Percentiles rank a stretch among this genome's conserved stretches.
Evolutionary conservation across 139 green algal species (phyloP).

Genomic region (Edaphochlamys debaryana): DNA sequence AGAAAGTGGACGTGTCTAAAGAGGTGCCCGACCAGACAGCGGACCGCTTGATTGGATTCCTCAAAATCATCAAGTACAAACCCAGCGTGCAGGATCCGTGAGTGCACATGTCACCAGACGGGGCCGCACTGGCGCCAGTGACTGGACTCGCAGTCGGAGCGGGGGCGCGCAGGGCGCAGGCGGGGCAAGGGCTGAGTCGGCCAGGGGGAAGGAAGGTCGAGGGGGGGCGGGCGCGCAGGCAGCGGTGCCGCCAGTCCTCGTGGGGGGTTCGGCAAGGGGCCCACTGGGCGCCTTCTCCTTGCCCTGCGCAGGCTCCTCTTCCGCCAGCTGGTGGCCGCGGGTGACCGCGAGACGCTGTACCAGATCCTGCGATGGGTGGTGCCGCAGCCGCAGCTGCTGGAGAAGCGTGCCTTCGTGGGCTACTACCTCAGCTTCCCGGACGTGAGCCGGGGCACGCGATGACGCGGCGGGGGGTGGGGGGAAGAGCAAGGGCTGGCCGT

Average conservation of each 20-base stretch:
- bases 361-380: conserved; percentile 68
- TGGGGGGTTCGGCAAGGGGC: too few relatives aligned
- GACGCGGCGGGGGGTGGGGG: too few relatives aligned
- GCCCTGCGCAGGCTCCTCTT: conserved; percentile 54
- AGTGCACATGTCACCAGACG: too few relatives aligned
- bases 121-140: too few relatives aligned
- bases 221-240: too few relatives aligned
- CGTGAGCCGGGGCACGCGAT: conserved; percentile 55
- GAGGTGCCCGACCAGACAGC: conserved; percentile 60
- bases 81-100: conserved; percentile 58
- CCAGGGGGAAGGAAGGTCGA: too few relatives aligned
- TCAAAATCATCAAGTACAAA: conserved; percentile 74
- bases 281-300: too few relatives aligned
- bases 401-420: conserved; percentile 71
- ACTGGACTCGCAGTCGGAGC: too few relatives aligned
- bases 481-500: too few relatives aligned
- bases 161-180: too few relatives aligned
- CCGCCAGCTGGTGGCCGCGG: conserved; percentile 52
- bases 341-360: conserved; percentile 62
- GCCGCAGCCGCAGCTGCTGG: conserved; percentile 63
- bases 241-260: too few relatives aligned
- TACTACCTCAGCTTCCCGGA: conserved; percentile 71
- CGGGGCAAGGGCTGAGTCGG: too few relatives aligned
- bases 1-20: conserved; percentile 57
- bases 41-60: conserved; percentile 58